Evolutionary conservation across 208 protist genomes (phyloP).

Genomic region (Leishmania turanica): DNA sequence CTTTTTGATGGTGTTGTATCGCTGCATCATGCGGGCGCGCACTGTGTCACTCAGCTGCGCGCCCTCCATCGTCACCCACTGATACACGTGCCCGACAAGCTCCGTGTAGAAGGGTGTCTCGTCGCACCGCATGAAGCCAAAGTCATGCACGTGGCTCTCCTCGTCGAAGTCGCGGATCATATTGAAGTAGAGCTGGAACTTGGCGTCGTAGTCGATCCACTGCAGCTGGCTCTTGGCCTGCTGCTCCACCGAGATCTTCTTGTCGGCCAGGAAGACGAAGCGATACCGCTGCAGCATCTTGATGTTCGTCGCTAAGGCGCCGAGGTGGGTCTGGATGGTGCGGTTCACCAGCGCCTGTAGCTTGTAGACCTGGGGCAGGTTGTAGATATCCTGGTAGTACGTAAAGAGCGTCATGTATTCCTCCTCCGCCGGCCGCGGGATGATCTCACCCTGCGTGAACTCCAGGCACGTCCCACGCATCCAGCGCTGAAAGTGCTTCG

Average conservation of each 20-base stretch:
- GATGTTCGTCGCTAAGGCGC: conserved; percentile 89
- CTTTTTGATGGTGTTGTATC: conserved; percentile 72
- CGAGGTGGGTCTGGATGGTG: conserved; percentile 92
- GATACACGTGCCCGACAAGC: conserved; percentile 90
- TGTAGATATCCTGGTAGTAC: conserved; percentile 95
- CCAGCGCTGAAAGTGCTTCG: conserved; percentile 96
- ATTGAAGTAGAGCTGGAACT: conserved; percentile 95
- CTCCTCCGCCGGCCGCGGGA: conserved; percentile 83
- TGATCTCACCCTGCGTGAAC: conserved; percentile 92
- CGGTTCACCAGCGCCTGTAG: conserved; percentile 91
- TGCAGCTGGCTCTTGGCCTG: conserved; percentile 93
- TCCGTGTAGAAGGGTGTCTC: conserved; percentile 90
- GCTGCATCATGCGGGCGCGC: conserved; percentile 75
- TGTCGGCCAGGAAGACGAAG: conserved; percentile 94
- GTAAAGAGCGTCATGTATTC: conserved; percentile 90
- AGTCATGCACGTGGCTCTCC: conserved; percentile 86
- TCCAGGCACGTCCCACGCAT: conserved; percentile 96
- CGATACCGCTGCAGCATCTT: conserved; percentile 94
- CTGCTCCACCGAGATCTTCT: conserved; percentile 95
- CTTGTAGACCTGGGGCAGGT: conserved; percentile 89
- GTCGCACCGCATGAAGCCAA: conserved; percentile 96
- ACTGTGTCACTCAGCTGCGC: conserved; percentile 93
- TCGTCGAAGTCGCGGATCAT: conserved; percentile 93
- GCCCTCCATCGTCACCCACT: conserved; percentile 95
- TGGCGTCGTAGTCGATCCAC: conserved; percentile 96